Percentiles rank a stretch among this genome's conserved stretches.
Conservation (phyloP, 495 filamentous ascomycete species). For the Pseudevernia furfuracea region DNA sequence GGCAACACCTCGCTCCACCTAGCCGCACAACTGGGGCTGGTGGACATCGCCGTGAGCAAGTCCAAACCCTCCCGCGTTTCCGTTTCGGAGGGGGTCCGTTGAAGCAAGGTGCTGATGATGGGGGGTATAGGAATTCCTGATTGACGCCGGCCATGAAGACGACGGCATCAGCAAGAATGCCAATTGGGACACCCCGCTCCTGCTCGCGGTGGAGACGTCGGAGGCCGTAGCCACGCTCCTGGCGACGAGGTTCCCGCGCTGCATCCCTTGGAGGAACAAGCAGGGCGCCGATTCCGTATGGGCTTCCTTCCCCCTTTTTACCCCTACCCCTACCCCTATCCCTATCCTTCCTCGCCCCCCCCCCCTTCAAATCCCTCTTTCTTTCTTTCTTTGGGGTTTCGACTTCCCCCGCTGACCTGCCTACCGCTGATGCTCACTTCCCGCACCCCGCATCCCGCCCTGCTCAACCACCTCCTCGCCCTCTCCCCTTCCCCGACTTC, state of each 20-base stretch:
- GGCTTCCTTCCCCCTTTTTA: no score
- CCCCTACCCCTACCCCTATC: no score
- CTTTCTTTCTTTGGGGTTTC: background rate
- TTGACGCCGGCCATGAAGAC: slow-evolving; percentile 28
- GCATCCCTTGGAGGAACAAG: slow-evolving; percentile 46
- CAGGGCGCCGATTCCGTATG: slow-evolving; percentile 49
- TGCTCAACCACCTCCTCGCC: slow-evolving; percentile 18
- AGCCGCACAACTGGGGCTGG: slow-evolving; percentile 58
- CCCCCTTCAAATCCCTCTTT: background rate
- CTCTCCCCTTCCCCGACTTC: slow-evolving; percentile 14
- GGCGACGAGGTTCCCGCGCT: slow-evolving; percentile 29
- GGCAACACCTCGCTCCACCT: slow-evolving; percentile 73
- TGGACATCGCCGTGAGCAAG: slow-evolving; percentile 46
- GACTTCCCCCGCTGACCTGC: slow-evolving; percentile 8
- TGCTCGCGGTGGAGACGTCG: slow-evolving; percentile 49
- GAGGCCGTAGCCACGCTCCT: slow-evolving; percentile 55
- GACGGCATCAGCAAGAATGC: slow-evolving; percentile 59
- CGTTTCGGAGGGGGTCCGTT: background rate
- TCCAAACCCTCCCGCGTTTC: background rate
- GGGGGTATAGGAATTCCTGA: slow-evolving; percentile 24
- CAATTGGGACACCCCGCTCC: slow-evolving; percentile 60
- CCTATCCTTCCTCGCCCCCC: background rate
- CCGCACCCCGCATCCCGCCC: slow-evolving; percentile 14
- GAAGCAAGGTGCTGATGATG: background rate
- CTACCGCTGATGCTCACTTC: slow-evolving; percentile 24